phyloP scores from a whole-genome alignment of 2,329 filamentous ascomycete genomes.

The Colletotrichum shisoi region DNA sequence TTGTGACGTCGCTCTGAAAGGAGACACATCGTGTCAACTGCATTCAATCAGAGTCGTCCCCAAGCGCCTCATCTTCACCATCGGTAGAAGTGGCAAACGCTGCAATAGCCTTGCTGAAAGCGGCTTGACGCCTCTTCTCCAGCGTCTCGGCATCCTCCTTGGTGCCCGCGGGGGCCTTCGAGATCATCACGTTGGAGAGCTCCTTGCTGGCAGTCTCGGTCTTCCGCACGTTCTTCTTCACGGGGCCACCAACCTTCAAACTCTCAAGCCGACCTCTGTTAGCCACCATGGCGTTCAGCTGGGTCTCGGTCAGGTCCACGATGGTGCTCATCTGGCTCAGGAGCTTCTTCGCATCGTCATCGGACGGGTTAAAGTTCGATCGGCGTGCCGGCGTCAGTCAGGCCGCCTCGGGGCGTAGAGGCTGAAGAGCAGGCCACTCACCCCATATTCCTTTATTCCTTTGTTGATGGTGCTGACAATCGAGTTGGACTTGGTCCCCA shows the following conservation, averaged over 20 bases:
- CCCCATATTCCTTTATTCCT: constrained; percentile 29
- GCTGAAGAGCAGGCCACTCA: neutral
- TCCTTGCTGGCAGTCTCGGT: constrained; percentile 31
- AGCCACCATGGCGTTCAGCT: constrained; percentile 26
- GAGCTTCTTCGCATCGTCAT: constrained; percentile 30
- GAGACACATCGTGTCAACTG: neutral
- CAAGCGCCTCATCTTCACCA: constrained; percentile 30
- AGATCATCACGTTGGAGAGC: constrained; percentile 19
- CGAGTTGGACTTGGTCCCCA: constrained; percentile 27
- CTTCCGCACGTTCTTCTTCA: constrained; percentile 34
- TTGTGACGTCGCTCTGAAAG: neutral
- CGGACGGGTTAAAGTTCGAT: constrained; percentile 15
- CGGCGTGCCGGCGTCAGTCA: neutral
- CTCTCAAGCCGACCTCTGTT: constrained; percentile 25
- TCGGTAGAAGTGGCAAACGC: constrained; percentile 23
- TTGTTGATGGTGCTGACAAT: constrained; percentile 30
- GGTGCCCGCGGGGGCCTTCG: constrained; percentile 17
- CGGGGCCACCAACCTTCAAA: constrained; percentile 27
- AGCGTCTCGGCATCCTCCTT: constrained; percentile 22
- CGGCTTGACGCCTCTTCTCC: constrained; percentile 29
- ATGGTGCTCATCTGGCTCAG: constrained; percentile 26
- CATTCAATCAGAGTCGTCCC: constrained; percentile 28
- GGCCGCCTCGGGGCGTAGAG: no score
- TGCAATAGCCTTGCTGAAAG: constrained; percentile 23
- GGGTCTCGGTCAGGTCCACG: constrained; percentile 23